Base-by-base conservation (phyloP, 306 rosid genomes). In the Begonia loranthoides region DNA sequence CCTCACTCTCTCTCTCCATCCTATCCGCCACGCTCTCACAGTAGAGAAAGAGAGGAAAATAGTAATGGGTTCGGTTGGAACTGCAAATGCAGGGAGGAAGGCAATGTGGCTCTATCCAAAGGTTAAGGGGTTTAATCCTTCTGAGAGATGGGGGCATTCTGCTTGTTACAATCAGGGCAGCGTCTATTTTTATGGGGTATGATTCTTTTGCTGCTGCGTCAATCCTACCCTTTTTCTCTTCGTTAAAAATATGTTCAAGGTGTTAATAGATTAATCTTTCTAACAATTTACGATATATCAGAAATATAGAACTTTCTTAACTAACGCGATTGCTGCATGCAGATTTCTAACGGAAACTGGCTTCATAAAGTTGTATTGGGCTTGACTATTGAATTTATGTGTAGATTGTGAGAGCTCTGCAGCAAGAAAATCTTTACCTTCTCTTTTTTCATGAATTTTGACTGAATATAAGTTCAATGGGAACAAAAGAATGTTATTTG, bases 101-200 rank as follows among this genome's bases (percentile, higher is more conserved):
- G 82, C 99, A 90, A 90, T 86, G 95, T 90, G 99, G 99, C 73
- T 86, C 56, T 80, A 80, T 68, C 99, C 99, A 13, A 86, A 80
- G 63, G 84, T 76, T 49, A 52, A 76, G 80, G 86, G 93, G 43
- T 83, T 69, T 36, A 76, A 68, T 60, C 95, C 94, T 69, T 76
- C 94, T 66, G 94, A 86, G 61, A 70, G 99, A 90, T 90, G 99
- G 99, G 99, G 99, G 54, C 99, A 90, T 76, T 76, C 99, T 56
- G 82, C 95, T 73, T 86, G 94, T 55, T 76, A 55, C 64, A 74
- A 80, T 55, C 72, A 60, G 15, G 85, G 94, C 49, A 61, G 66
- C 58, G 74, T 86, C 69, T 86, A 80, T 71, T 68, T 86, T 51
- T 90, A 75, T 71, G 99, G 99, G 95, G 99, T 90, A 90, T 53